Evolutionary conservation across 2,329 filamentous ascomycete species (phyloP), one percentile per base, ranked within the genome.

Genomic region (Neopestalotiopsis sp.): DNA sequence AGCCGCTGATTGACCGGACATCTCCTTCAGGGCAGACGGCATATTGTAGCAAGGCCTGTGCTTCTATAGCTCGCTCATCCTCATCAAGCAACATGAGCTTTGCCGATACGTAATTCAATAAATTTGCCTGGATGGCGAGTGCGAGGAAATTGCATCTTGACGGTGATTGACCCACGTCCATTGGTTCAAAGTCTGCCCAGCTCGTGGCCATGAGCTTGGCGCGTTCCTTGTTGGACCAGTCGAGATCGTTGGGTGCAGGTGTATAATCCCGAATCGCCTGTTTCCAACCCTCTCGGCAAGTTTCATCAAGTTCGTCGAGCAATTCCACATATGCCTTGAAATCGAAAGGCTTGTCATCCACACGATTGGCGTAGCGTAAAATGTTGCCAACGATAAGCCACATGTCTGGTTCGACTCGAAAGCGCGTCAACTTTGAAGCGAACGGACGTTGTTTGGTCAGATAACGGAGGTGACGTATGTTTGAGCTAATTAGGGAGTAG

Each of bases 331-430:
- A 67, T 17, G 66, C 32, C 17, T 57, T 56, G 17, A 30, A 30
- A n/a, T 67, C 66, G 28, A 67, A 67, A 30, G 66, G 40, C 20
- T 60, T 57, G 34, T 67, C 56, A 24, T 67, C 66, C 38, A 67
- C 52, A 40, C 66, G 66, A 28, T n/a, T 24, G 14, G 66, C 66
- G 40, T 67, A 67, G 17, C 42, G 38, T 34, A 67, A 30, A 28
- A 38, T 52, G 17, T 56, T 67, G 10, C 52, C n/a, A 10, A 67
- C 38, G 6, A 52, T 34, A 14, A 67, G 57, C 66, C 66, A 67
- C 24, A 28, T 28, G 34, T 62, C 38, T 13, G 38, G 57, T 14
- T 61, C 28, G 57, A 67, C 34, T 34, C 40, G 57, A n/a, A 67
- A 32, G 7, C 34, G 57, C 10, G 58, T 34, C 49, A 17, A 14